Base-by-base conservation (phyloP, 345 rosid species). In the Schrenkiella parvula region DNA sequence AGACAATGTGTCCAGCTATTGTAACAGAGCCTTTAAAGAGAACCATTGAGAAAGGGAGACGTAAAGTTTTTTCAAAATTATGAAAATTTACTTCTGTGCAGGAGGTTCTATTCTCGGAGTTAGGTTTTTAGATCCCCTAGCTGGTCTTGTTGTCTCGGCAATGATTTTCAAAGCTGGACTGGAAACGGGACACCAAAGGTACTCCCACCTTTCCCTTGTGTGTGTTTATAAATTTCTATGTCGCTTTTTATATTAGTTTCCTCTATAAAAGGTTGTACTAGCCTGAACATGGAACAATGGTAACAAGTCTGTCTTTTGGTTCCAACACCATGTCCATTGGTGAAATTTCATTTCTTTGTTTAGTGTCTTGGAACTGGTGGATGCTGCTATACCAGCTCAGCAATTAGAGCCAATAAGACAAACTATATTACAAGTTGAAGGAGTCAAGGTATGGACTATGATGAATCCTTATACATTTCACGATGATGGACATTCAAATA, bases 41-140 rank as follows among this genome's bases (percentile, higher is more conserved):
- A 54, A 53, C 39, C 32, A 26, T 18, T 39, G 71, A 26, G 14
- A 39, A 53, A 28, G 26, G 41, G 35, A 68, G 28, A 57, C 46
- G 4, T 56, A 7, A 55, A 19, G 4, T 23, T 57, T 23, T 57
- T 6, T 22, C 13, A 19, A 14, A 53, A 6, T 12, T 8, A 15
- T 50, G 25, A 51, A 70, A 13, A 5, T 0, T 13, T 18, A 54
- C 75, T 64, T 71, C 0, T 81, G 73, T 81, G 76, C 78, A 93
- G 98, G 96, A 68, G 98, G 98, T 64, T 86, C 98, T 44, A 80
- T 93, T 76, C 82, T 93, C 26, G 97, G 98, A 73, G 78, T 93
- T 47, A 83, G 80, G 72, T 84, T 89, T 70, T 85, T 93, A 68
- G 98, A 93, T 82, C 97, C 97, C 43, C 85, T 93, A 58, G 98